phyloP scores from a whole-genome alignment of 306 rosid species.

The Cicer chorassanicum region DNA sequence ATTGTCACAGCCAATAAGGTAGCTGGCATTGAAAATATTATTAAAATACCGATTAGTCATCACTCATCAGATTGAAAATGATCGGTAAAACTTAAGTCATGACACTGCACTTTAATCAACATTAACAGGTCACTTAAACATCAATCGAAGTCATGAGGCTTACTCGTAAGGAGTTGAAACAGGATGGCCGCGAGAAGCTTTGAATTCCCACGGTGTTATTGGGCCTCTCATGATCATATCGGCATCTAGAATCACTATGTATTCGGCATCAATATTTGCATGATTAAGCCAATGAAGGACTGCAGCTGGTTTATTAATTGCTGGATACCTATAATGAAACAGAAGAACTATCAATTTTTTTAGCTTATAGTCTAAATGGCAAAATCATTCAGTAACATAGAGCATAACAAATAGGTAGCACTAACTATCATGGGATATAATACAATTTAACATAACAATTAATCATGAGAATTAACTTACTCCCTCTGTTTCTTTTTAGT shows the following conservation, averaged over 20 bases:
- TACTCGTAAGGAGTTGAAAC: constrained; percentile 99
- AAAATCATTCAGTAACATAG: constrained; percentile 20
- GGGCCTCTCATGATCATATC: constrained; percentile 98
- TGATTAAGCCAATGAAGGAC: constrained; percentile 99
- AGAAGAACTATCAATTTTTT: constrained; percentile 35
- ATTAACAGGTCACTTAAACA: constrained; percentile 28
- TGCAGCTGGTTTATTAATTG: constrained; percentile 97
- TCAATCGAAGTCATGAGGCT: constrained; percentile 46
- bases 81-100: background rate
- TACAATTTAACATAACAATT: constrained; percentile 11
- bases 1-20: constrained; percentile 95
- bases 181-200: constrained; percentile 85
- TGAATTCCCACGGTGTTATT: constrained; percentile 97
- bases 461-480: background rate
- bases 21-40: constrained; percentile 56
- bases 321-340: constrained; percentile 82
- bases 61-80: background rate
- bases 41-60: constrained; percentile 26
- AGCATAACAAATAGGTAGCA: constrained; percentile 22
- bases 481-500: too few relatives aligned
- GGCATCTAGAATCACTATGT: constrained; percentile 95
- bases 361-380: constrained; percentile 6
- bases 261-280: constrained; percentile 83
- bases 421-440: background rate
- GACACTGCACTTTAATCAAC: constrained; percentile 15